phyloP scores from a whole-genome alignment of 352 stramenopile species.

The Pythium rhizo-oryzae region DNA sequence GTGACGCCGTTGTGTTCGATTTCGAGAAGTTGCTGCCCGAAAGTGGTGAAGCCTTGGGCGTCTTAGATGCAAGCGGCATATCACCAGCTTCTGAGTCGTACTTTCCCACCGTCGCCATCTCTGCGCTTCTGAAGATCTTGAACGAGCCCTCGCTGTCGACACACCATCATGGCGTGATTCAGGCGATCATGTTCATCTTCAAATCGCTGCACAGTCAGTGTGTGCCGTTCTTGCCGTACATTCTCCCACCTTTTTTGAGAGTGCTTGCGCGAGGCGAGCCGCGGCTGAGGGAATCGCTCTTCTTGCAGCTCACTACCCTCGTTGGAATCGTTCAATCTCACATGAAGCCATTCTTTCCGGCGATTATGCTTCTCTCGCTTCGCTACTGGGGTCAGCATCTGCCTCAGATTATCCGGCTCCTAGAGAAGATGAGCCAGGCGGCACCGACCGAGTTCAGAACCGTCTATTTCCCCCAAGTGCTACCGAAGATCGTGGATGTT shows the following conservation, averaged over 20 bases:
- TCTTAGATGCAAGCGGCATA: conserved; percentile 68
- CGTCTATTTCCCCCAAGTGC: conserved; percentile 86
- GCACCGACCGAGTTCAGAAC: conserved; percentile 77
- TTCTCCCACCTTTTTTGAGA: conserved; percentile 97
- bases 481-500: conserved; percentile 89
- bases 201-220: conserved; percentile 95
- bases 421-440: conserved; percentile 90
- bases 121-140: conserved; percentile 96
- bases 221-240: conserved; percentile 96
- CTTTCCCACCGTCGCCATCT: conserved; percentile 97
- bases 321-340: conserved; percentile 96
- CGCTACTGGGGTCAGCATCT: conserved; percentile 97
- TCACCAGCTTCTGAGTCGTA: conserved; percentile 91
- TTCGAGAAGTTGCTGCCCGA: conserved; percentile 74
- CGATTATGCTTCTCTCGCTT: conserved; percentile 96
- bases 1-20: conserved; percentile 43
- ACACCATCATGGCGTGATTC: conserved; percentile 97
- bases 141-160: conserved; percentile 94
- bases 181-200: conserved; percentile 99
- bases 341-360: conserved; percentile 96
- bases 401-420: conserved; percentile 94
- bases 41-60: conserved; percentile 41
- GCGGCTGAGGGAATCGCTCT: conserved; percentile 94
- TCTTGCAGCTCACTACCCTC: conserved; percentile 96
- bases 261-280: conserved; percentile 92